Evolutionary conservation across 23 red algal species (phyloP).

Genomic region (Rhodosorus marinus): DNA sequence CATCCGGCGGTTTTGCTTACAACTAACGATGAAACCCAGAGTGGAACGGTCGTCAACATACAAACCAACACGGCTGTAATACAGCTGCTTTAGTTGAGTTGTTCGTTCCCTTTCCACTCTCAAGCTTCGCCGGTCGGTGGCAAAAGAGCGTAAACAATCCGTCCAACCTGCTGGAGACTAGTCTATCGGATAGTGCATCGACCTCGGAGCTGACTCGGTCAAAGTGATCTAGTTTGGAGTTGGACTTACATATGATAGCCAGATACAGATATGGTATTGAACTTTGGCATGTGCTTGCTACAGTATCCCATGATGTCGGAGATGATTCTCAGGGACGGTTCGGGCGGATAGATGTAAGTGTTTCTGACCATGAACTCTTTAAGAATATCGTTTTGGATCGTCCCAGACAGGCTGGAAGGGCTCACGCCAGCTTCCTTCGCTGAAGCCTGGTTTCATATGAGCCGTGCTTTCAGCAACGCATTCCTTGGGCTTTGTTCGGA

Average conservation of each 20-base stretch:
- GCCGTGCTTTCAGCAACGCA: neutral
- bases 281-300: slow-evolving; percentile 11
- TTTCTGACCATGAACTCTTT: slow-evolving; percentile 53
- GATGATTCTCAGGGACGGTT: slow-evolving; percentile 20
- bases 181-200: too few species aligned
- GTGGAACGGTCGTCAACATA: too few species aligned
- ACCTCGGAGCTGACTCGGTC: too few species aligned
- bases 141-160: too few species aligned
- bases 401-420: slow-evolving; percentile 4
- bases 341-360: slow-evolving; percentile 32
- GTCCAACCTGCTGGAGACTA: too few species aligned
- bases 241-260: slow-evolving; percentile 54
- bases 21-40: too few species aligned
- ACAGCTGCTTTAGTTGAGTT: too few species aligned
- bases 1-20: too few species aligned
- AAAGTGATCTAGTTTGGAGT: too few species aligned
- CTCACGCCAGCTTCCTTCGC: slow-evolving; percentile 19
- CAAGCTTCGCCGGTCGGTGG: too few species aligned
- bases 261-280: slow-evolving; percentile 32
- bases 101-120: too few species aligned
- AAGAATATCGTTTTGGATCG: slow-evolving; percentile 44
- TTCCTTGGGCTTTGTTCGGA: neutral
- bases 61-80: too few species aligned
- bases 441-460: neutral
- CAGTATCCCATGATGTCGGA: slow-evolving; percentile 24